Evolutionary conservation across 1,139 yeast genomes (phyloP).

Genomic region (Geotrichum bryndzae): DNA sequence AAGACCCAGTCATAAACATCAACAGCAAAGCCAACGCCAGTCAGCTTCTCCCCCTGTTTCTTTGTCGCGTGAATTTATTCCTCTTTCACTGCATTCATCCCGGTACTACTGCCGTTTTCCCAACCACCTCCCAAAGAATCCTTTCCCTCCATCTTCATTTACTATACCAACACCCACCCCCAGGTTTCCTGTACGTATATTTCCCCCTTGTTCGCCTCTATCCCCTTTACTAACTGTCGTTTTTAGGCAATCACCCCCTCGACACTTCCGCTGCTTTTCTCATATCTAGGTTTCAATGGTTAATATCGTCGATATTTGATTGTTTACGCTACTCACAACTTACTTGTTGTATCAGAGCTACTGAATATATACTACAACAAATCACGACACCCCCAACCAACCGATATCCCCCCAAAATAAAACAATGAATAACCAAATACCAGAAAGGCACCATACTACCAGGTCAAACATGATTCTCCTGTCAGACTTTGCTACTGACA

Average conservation of each 20-base stretch:
- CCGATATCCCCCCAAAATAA: background rate
- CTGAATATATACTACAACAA: background rate
- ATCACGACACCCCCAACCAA: background rate
- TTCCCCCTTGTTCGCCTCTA: background rate
- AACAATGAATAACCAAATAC: conserved; percentile 1
- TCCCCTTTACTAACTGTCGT: background rate
- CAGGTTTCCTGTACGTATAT: too few species aligned
- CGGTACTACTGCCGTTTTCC: background rate
- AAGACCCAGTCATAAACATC: too few species aligned
- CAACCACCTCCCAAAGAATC: background rate
- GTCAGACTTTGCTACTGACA: conserved; percentile 5
- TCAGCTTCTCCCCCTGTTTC: background rate
- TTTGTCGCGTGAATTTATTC: background rate
- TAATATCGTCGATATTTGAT: background rate
- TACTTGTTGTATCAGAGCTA: background rate
- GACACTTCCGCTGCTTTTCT: too few species aligned
- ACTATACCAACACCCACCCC: background rate
- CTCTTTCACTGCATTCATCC: background rate
- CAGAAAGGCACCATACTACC: background rate
- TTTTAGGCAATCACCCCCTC: background rate
- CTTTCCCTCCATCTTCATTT: background rate
- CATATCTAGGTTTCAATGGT: background rate
- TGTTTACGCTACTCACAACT: background rate
- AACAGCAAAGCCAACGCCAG: too few species aligned
- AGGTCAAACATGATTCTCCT: conserved; percentile 2